These are phyloP conservation scores for Chimonanthus salicifolius DNA, from an alignment of 164 flowering plant species.

Conservation along the genomic window DNA sequence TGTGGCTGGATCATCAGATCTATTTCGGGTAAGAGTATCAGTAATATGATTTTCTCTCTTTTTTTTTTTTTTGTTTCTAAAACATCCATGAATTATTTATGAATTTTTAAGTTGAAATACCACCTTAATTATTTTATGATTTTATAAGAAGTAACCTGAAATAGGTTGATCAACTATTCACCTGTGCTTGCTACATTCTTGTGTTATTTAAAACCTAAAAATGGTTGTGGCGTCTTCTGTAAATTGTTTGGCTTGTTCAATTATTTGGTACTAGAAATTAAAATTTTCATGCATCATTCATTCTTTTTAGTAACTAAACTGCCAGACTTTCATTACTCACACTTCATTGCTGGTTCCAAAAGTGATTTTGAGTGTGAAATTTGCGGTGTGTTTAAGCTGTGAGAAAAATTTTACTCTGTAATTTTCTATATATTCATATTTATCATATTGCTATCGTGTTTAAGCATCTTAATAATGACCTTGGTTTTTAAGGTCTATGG, in stretches of 20 bases:
- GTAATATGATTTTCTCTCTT: background rate
- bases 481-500: background rate
- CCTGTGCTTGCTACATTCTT: background rate
- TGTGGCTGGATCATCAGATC: slow-evolving; percentile 85
- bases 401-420: too few relatives aligned
- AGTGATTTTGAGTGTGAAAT: background rate
- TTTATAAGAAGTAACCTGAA: too few relatives aligned
- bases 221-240: too few relatives aligned
- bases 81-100: background rate
- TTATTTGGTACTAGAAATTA: too few relatives aligned
- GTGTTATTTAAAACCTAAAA: background rate
- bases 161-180: background rate
- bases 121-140: too few relatives aligned
- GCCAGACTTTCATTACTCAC: too few relatives aligned
- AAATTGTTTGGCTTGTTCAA: too few relatives aligned
- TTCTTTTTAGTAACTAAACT: too few relatives aligned
- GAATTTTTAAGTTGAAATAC: too few relatives aligned
- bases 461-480: background rate
- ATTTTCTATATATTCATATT: too few relatives aligned
- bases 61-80: too few relatives aligned
- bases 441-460: background rate
- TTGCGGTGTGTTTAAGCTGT: background rate
- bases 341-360: background rate
- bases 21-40: slow-evolving; percentile 54
- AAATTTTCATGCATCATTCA: too few relatives aligned